These are phyloP conservation scores for Vitis rotundifolia DNA, from an alignment of 164 flowering plant genomes.

Conservation along the genomic window DNA sequence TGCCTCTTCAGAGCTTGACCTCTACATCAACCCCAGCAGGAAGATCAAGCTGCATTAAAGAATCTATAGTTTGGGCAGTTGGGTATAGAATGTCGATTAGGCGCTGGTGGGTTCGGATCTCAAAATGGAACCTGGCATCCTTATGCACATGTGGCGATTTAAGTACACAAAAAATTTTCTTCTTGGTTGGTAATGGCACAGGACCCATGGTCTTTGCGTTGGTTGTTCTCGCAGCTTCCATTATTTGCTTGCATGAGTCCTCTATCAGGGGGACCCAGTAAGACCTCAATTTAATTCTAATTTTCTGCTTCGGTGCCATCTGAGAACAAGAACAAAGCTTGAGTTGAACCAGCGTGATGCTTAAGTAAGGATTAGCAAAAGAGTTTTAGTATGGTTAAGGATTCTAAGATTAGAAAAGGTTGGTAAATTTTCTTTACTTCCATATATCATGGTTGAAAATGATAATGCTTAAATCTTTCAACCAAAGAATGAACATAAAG, in stretches of 20 bases:
- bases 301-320: slow-evolving; percentile 92
- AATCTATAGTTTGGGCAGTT: slow-evolving; percentile 93
- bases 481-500: too few relatives aligned
- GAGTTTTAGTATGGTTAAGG: too few relatives aligned
- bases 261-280: slow-evolving; percentile 88
- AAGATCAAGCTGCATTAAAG: slow-evolving; percentile 92
- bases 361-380: too few relatives aligned
- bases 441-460: too few relatives aligned
- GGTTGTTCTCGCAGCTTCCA: slow-evolving; percentile 90
- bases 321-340: slow-evolving; percentile 23
- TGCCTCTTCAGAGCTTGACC: slow-evolving; percentile 68
- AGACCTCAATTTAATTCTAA: slow-evolving; percentile 88
- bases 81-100: slow-evolving; percentile 91
- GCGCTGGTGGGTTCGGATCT: slow-evolving; percentile 93
- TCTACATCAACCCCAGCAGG: slow-evolving; percentile 98
- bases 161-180: slow-evolving; percentile 79
- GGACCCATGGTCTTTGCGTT: slow-evolving; percentile 97
- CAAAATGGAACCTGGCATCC: slow-evolving; percentile 94
- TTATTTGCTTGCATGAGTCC: slow-evolving; percentile 93
- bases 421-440: too few relatives aligned
- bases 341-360: neutral
- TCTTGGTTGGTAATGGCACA: slow-evolving; percentile 92
- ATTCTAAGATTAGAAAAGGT: too few relatives aligned
- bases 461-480: too few relatives aligned
- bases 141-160: slow-evolving; percentile 97